Evolutionary conservation across 192 early-diverging fungal species (phyloP).

Genomic region (Coemansia sp.): DNA sequence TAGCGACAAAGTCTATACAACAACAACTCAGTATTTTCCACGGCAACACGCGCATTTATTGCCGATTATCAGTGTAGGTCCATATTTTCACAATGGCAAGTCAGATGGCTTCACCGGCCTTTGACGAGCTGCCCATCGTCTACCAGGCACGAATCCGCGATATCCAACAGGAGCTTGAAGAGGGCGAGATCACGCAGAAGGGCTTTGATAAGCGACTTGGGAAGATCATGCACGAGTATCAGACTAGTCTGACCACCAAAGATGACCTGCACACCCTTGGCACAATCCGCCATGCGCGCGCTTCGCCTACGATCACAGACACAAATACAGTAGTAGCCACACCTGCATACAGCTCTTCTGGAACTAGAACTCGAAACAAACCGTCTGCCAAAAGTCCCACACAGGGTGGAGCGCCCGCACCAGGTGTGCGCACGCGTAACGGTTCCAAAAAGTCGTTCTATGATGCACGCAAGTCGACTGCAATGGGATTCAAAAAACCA

Average conservation of each 20-base stretch:
- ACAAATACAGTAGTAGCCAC: not conserved
- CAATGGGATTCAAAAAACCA: slow-evolving; percentile 38
- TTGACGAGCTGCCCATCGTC: slow-evolving; percentile 41
- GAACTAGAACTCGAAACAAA: not conserved
- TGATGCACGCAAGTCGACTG: slow-evolving; percentile 46
- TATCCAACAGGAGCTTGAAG: slow-evolving; percentile 56
- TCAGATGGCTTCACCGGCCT: slow-evolving; percentile 16
- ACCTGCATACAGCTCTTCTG: not conserved
- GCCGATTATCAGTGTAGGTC: not conserved
- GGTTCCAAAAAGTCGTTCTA: slow-evolving; percentile 25
- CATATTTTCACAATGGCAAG: slow-evolving; percentile 14
- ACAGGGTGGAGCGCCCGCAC: not conserved
- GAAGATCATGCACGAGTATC: slow-evolving; percentile 58
- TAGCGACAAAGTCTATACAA: not conserved
- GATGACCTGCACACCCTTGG: not conserved
- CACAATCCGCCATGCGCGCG: not conserved
- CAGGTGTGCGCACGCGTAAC: slow-evolving; percentile 3
- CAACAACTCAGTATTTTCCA: not conserved
- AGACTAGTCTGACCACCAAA: slow-evolving; percentile 9
- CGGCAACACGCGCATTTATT: not conserved
- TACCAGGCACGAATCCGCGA: slow-evolving; percentile 46
- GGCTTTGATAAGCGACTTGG: slow-evolving; percentile 68
- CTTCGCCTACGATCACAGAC: not conserved
- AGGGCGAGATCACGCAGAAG: slow-evolving; percentile 74
- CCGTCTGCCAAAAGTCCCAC: not conserved